A percentile compares a stretch with the other conserved stretches of the same genome.
Evolutionary conservation across 2,329 filamentous ascomycete species (phyloP).

Genomic region (Phyllosticta citribraziliensis): DNA sequence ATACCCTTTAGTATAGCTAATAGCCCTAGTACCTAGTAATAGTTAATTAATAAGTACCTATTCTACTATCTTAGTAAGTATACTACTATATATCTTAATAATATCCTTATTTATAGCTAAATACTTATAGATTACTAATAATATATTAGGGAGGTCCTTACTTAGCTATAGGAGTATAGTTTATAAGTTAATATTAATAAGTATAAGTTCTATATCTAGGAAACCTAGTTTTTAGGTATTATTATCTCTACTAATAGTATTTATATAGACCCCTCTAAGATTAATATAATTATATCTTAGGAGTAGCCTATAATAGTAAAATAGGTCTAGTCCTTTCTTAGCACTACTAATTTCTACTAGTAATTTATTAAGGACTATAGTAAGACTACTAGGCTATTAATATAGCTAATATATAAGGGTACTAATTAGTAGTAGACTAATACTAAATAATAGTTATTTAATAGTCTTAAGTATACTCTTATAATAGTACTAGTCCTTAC

Average conservation of each 20-base stretch:
- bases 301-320: background rate
- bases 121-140: conserved; percentile 6
- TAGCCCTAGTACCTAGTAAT: conserved; percentile 11
- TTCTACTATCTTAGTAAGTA: conserved; percentile 10
- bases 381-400: background rate
- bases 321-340: conserved; percentile 9
- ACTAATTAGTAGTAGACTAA: background rate
- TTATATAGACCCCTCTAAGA: conserved; percentile 10
- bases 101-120: conserved; percentile 14
- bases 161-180: background rate
- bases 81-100: conserved; percentile 13
- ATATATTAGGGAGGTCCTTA: conserved; percentile 5
- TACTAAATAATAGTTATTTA: background rate
- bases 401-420: background rate
- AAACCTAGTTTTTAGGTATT: conserved; percentile 10
- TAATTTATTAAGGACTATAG: background rate
- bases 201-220: conserved; percentile 5
- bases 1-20: conserved; percentile 14
- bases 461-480: background rate
- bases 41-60: conserved; percentile 13
- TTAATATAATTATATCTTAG: conserved; percentile 6
- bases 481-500: background rate
- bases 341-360: conserved; percentile 11
- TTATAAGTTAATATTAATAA: conserved; percentile 12
- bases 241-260: conserved; percentile 12